Base-by-base conservation (phyloP, 2,329 filamentous ascomycete genomes). In the Epichloe elymi region DNA sequence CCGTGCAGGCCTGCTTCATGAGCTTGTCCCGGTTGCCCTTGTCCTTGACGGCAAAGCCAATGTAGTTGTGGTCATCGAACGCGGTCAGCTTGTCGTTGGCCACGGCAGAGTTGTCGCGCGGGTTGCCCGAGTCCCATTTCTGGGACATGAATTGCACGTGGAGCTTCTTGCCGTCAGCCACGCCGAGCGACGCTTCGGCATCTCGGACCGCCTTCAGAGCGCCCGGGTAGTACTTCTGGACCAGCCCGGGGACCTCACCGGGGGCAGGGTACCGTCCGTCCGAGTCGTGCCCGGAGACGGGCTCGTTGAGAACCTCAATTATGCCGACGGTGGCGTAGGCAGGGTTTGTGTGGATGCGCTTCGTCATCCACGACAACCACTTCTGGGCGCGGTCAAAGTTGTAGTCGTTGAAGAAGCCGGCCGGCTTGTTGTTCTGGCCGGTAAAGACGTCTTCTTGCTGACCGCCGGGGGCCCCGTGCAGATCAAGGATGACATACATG, bases 61-160 rank as follows among this genome's bases (percentile, higher is more conserved):
- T 55, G 50, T 81, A 82, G 46, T 74, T 71, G 62, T 80, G 78
- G 62, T 79, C 73, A 60, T 81, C 78, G 57, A 74, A 82, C 26
- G 71, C 73, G 38, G 69, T 56, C 33, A 65, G 70, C 3, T 76
- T 71, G 59, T 80, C 68, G 36, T 30, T 49, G 23, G 42, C 51
- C 20, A 57, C 52, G 23, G 52, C 53, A 12, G 50, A 23, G 12
- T 39, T 48, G 45, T 46, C 47, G 39, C 57, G 58, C 17, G 58
- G 44, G 48, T 56, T 52, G 17, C 76, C 76, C 2, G 75, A 70
- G 20, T 71, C 74, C 78, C 78, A 82, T 48, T 68, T 63, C 36
- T 66, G 55, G 53, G 77, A 73, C 67, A 70, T 69, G 57, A 69
- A 67, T 48, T 65, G 71, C 35, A 82, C 72, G 56, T 80, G 76